Conservation (phyloP, 2,329 filamentous ascomycete genomes). For the Alternaria conjuncta region DNA sequence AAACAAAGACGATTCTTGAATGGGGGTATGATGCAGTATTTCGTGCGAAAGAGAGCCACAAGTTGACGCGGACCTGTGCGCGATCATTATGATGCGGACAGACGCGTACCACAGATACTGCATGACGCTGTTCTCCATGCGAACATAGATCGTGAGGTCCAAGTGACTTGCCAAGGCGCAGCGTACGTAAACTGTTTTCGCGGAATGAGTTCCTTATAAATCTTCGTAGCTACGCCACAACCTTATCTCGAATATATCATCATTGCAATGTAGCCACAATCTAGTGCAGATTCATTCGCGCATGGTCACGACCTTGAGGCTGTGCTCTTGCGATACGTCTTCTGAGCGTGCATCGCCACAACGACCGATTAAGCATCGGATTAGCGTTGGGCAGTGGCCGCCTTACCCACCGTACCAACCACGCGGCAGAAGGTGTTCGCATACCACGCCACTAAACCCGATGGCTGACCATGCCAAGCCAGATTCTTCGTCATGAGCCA, state of each 20-base stretch:
- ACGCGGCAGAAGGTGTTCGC: constrained; percentile 3
- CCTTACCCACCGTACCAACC: constrained; percentile 2
- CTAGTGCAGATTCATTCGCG: background rate
- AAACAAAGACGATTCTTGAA: background rate
- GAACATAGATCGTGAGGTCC: background rate
- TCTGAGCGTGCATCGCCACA: constrained; percentile 9
- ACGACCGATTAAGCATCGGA: background rate
- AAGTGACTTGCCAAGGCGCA: background rate
- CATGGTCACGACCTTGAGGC: background rate
- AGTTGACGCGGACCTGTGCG: background rate
- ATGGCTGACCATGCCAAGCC: constrained; percentile 4
- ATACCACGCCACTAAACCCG: background rate
- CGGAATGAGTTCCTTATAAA: background rate
- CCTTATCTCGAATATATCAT: background rate
- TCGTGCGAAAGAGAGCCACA: background rate
- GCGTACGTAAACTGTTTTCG: background rate
- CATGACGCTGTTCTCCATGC: background rate
- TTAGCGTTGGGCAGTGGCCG: background rate
- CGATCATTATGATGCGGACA: background rate
- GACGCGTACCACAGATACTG: background rate
- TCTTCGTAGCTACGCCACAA: background rate
- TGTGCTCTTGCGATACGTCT: background rate
- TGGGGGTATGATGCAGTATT: background rate
- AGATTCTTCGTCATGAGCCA: constrained; percentile 5
- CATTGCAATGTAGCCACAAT: background rate